phyloP scores from a whole-genome alignment of 2,329 filamentous ascomycete genomes.

The Diplodia intermedia region DNA sequence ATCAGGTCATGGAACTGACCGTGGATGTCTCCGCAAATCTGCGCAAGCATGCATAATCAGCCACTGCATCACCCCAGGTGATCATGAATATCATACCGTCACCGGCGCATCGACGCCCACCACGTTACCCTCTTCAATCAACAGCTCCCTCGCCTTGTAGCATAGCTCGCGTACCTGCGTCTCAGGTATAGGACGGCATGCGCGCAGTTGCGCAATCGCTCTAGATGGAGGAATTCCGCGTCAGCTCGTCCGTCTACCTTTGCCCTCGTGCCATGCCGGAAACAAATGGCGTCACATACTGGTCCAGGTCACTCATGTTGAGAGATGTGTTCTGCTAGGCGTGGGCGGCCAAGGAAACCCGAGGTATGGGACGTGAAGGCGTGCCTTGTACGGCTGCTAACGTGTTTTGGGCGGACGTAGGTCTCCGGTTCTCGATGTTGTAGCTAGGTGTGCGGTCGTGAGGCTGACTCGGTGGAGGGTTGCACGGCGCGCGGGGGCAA shows the following conservation, averaged over 20 bases:
- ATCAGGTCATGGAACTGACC: slow-evolving; percentile 96
- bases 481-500: slow-evolving; percentile 7
- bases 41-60: slow-evolving; percentile 31
- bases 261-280: not conserved
- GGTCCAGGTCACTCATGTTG: slow-evolving; percentile 90
- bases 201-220: slow-evolving; percentile 92
- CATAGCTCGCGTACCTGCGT: slow-evolving; percentile 94
- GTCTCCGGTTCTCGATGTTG: not conserved
- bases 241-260: not conserved
- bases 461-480: slow-evolving; percentile 10
- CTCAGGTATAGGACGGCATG: slow-evolving; percentile 95
- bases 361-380: not conserved
- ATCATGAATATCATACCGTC: slow-evolving; percentile 65
- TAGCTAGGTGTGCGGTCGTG: not conserved
- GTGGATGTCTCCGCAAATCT: slow-evolving; percentile 97
- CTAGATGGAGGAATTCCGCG: slow-evolving; percentile 54
- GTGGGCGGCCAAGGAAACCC: slow-evolving; percentile 2
- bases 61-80: not conserved
- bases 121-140: slow-evolving; percentile 98
- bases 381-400: slow-evolving; percentile 7
- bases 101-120: slow-evolving; percentile 94
- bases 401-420: not conserved
- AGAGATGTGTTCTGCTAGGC: not conserved
- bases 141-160: slow-evolving; percentile 92
- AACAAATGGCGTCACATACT: slow-evolving; percentile 59